Evolutionary conservation across 2,329 filamentous ascomycete genomes (phyloP).

Genomic region (Fusarium floridanum): DNA sequence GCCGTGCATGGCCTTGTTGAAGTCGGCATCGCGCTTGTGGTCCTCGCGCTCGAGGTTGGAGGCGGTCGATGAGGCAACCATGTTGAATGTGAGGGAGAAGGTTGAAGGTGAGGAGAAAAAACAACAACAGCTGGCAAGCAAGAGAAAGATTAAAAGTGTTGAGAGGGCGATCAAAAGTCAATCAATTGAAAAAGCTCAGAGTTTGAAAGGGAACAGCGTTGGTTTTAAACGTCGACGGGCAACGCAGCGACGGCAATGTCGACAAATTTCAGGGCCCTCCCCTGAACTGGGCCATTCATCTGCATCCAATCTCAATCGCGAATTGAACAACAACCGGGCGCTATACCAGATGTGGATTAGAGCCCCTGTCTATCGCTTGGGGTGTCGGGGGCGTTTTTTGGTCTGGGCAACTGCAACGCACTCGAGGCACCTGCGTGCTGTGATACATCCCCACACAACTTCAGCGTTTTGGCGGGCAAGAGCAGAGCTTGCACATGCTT

Average conservation of each 20-base stretch:
- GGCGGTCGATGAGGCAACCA: conserved; percentile 57
- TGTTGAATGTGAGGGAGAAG: conserved; percentile 53
- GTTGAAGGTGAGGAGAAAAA: conserved; percentile 24
- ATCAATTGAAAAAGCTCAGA: conserved; percentile 23
- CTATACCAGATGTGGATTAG: conserved; percentile 38
- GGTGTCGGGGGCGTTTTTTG: conserved; percentile 27
- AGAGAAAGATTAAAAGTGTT: conserved; percentile 4
- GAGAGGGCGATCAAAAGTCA: conserved; percentile 20
- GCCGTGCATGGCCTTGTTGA: conserved; percentile 90
- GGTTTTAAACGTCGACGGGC: conserved; percentile 43
- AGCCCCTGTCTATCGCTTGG: conserved; percentile 30
- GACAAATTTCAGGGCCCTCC: conserved; percentile 49
- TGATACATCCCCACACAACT: conserved; percentile 21
- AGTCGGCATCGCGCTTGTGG: conserved; percentile 86
- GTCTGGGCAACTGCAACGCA: conserved; percentile 19
- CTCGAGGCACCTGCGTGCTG: conserved; percentile 13
- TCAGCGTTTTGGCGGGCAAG: conserved; percentile 16
- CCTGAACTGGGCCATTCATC: conserved; percentile 41
- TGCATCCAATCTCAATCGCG: conserved; percentile 46
- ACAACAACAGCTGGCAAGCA: conserved; percentile 9
- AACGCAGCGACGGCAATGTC: conserved; percentile 38
- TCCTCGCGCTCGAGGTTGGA: conserved; percentile 81
- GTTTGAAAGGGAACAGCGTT: conserved; percentile 32
- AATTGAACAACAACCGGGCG: conserved; percentile 39
- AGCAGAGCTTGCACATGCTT: conserved; percentile 10